Evolutionary conservation across 2,329 filamentous ascomycete species (phyloP).

Genomic region (Microdochium bolleyi): DNA sequence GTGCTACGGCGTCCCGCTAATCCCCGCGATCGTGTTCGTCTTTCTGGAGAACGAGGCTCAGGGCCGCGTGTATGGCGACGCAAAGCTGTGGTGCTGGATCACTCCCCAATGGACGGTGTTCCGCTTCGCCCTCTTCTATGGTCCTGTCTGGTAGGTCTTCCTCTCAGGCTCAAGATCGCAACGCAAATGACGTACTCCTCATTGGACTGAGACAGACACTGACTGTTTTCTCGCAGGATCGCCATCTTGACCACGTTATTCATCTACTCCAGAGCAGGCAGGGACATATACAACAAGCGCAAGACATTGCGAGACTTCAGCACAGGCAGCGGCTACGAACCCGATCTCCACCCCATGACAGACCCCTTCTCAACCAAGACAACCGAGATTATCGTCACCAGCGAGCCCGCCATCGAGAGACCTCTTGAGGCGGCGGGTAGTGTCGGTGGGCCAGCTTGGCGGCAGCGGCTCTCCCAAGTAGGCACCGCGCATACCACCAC

Average conservation of each 20-base stretch:
- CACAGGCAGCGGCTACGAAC: constrained; percentile 32
- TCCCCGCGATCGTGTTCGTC: constrained; percentile 60
- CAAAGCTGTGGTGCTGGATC: constrained; percentile 79
- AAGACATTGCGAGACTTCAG: constrained; percentile 50
- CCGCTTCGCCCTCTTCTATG: constrained; percentile 70
- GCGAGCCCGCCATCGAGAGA: constrained; percentile 30
- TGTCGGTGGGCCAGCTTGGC: neutral
- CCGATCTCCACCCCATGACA: constrained; percentile 28
- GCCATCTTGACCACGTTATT: constrained; percentile 52
- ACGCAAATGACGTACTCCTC: too few relatives aligned
- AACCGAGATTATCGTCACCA: constrained; percentile 57
- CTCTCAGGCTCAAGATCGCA: neutral
- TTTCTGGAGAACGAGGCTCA: constrained; percentile 47
- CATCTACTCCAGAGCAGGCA: constrained; percentile 60
- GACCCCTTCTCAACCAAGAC: constrained; percentile 46
- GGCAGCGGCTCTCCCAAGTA: neutral
- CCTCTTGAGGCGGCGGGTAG: constrained; percentile 17
- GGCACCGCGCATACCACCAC: neutral
- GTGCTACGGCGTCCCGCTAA: constrained; percentile 67
- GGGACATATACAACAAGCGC: constrained; percentile 60
- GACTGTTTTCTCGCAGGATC: constrained; percentile 34
- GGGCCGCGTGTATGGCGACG: constrained; percentile 64
- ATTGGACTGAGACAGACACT: neutral
- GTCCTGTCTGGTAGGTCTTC: constrained; percentile 52
- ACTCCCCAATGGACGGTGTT: constrained; percentile 58